A percentile compares a stretch with the other conserved stretches of the same genome.
Conservation (phyloP, 768 basidiomycete genomes). For the Hypholoma sublateritium region DNA sequence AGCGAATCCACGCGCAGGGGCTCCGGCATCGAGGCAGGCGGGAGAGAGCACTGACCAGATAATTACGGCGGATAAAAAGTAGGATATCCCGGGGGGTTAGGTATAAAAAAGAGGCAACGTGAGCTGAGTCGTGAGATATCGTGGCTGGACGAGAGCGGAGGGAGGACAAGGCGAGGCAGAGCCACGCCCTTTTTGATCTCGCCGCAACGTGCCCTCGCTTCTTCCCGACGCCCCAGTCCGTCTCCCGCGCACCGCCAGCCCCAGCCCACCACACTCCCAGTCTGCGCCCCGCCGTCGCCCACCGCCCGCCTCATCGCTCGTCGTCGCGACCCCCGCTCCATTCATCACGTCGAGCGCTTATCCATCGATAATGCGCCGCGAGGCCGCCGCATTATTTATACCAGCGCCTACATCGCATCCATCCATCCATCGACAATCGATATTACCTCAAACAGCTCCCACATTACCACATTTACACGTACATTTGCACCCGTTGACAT, state of each 20-base stretch:
- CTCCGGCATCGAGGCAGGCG: conserved; percentile 16
- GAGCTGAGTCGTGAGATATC: conserved; percentile 20
- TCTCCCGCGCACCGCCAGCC: not conserved
- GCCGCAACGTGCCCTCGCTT: conserved; percentile 65
- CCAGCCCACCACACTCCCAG: not conserved
- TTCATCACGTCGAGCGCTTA: no score
- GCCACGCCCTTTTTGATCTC: conserved; percentile 73
- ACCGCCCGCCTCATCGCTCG: not conserved
- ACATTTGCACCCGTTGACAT: no score
- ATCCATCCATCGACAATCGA: not conserved
- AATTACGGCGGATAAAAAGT: conserved; percentile 37
- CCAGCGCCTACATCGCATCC: no score
- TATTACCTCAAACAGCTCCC: not conserved
- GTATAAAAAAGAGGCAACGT: conserved; percentile 19
- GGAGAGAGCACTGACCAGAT: conserved; percentile 35
- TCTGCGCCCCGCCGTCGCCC: not conserved
- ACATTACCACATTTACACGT: not conserved
- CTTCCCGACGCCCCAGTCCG: no score
- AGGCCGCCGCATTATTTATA: no score
- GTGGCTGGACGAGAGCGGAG: conserved; percentile 18
- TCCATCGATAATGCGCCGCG: no score
- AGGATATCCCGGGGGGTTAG: conserved; percentile 1
- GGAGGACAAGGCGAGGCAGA: conserved; percentile 57
- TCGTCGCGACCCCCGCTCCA: no score
- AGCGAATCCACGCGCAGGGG: conserved; percentile 36